Conservation (phyloP, 768 basidiomycete genomes). For the Termitomyces sp. region DNA sequence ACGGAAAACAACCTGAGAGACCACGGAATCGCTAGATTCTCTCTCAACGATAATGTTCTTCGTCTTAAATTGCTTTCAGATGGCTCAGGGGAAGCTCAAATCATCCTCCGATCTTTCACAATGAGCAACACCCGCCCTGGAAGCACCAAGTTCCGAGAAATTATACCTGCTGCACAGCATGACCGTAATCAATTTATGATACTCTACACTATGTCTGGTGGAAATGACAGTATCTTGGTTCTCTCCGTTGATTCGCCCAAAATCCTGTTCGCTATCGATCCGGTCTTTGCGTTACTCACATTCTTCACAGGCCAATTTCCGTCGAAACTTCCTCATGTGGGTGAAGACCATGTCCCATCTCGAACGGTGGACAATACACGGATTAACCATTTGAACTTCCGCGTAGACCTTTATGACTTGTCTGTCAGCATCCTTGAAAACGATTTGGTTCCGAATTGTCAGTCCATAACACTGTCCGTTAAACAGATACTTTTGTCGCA, state of each 20-base stretch:
- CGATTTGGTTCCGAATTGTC: constrained; percentile 72
- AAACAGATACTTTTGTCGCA: constrained; percentile 85
- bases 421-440: constrained; percentile 87
- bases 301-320: constrained; percentile 70
- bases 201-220: constrained; percentile 77
- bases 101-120: constrained; percentile 87
- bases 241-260: constrained; percentile 90
- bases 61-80: constrained; percentile 81
- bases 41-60: constrained; percentile 74
- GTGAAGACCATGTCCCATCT: constrained; percentile 4
- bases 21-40: constrained; percentile 83
- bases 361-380: background rate
- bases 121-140: constrained; percentile 87
- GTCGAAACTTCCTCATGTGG: constrained; percentile 6
- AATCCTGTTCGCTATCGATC: constrained; percentile 90
- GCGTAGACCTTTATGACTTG: constrained; percentile 87
- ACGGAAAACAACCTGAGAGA: constrained; percentile 58
- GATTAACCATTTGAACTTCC: constrained; percentile 47
- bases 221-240: constrained; percentile 54
- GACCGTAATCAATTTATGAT: constrained; percentile 92
- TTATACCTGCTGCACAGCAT: constrained; percentile 89
- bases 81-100: constrained; percentile 82
- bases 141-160: constrained; percentile 84
- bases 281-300: constrained; percentile 81
- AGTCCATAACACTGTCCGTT: constrained; percentile 85